Evolutionary conservation across 2,329 filamentous ascomycete genomes (phyloP), one percentile per base, ranked within the genome.

Genomic region (Dactylellina sp.): DNA sequence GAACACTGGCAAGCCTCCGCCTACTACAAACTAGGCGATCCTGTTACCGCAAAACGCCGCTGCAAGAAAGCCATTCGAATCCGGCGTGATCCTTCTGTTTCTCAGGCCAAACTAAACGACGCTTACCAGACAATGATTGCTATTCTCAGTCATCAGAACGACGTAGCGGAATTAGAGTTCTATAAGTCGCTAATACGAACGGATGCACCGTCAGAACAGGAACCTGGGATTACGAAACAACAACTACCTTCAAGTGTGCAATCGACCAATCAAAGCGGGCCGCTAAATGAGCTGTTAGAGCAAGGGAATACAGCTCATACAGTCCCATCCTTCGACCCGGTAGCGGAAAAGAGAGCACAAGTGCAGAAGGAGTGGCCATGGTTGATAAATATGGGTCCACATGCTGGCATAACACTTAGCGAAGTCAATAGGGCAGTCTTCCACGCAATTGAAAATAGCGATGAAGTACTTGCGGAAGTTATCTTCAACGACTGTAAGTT

Each of bases 1-100:
- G 56, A 60, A 16, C 56, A 60, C n/a, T 60, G 56, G 56, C 56
- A 60, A 16, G 24, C 56, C n/a, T 60, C 18, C 40, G 16, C 49
- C n/a, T 60, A 60, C 20, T 25, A 60, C 9, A 25, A 12, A 18
- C 44, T 61, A 20, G 44, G 44, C 5, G 44, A 61, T 20, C n/a
- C 49, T 25, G 44, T 46, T n/a, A 16, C 1, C 6, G 56, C 56
- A 1, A 61, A 35, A 32, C 12, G 9, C 9, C 40, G 25, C n/a
- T 49, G 56, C 20, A 61, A 61, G 20, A 61, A 61, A 18, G 56
- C 56, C 0, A 32, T 50, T 39, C 24, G 18, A 18, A 50, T 49
- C 1, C 37, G 40, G 12, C 46, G 42, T 5, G 39, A 16, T 4
- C 7, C 7, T n/a, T 7, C 39, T 4, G 11, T 12, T 16, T 4